A percentile compares a stretch with the other conserved stretches of the same genome.
phyloP scores from a whole-genome alignment of 208 protist genomes.

The Trypanosoma vivax region DNA sequence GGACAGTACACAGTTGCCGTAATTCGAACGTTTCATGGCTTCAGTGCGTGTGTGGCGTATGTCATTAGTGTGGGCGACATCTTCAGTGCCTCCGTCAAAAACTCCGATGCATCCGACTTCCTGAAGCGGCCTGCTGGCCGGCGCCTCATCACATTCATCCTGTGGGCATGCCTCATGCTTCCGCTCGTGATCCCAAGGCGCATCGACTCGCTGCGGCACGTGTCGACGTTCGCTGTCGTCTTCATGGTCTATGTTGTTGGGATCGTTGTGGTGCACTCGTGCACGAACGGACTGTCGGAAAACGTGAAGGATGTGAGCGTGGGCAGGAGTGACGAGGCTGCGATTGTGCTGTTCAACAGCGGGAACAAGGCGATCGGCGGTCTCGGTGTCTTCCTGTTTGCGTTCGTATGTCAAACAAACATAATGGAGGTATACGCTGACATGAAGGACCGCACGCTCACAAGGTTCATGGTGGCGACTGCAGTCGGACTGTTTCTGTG shows the following conservation, averaged over 20 bases:
- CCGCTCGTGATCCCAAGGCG: slow-evolving; percentile 49
- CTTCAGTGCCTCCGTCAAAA: slow-evolving; percentile 28
- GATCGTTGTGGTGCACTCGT: slow-evolving; percentile 35
- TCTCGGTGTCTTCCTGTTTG: slow-evolving; percentile 38
- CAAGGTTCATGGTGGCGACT: slow-evolving; percentile 29
- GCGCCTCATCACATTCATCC: slow-evolving; percentile 31
- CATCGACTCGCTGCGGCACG: slow-evolving; percentile 62
- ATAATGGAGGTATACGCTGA: background rate
- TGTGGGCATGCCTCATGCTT: slow-evolving; percentile 59
- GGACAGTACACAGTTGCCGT: slow-evolving; percentile 29
- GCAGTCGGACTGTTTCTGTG: slow-evolving; percentile 38
- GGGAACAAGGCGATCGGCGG: slow-evolving; percentile 13
- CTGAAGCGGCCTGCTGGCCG: slow-evolving; percentile 17
- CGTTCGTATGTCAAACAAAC: slow-evolving; percentile 42
- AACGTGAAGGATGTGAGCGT: background rate
- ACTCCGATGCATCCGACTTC: slow-evolving; percentile 11
- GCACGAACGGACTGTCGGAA: slow-evolving; percentile 24
- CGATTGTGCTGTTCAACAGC: slow-evolving; percentile 7
- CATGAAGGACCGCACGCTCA: slow-evolving; percentile 5
- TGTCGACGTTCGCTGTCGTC: slow-evolving; percentile 37
- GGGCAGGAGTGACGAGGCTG: background rate
- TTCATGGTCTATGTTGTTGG: slow-evolving; percentile 58
- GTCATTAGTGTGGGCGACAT: slow-evolving; percentile 46
- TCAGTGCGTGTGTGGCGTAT: slow-evolving; percentile 49
- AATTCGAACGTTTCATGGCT: slow-evolving; percentile 24